phyloP scores from a whole-genome alignment of 768 basidiomycete genomes.

The Russula abietina region DNA sequence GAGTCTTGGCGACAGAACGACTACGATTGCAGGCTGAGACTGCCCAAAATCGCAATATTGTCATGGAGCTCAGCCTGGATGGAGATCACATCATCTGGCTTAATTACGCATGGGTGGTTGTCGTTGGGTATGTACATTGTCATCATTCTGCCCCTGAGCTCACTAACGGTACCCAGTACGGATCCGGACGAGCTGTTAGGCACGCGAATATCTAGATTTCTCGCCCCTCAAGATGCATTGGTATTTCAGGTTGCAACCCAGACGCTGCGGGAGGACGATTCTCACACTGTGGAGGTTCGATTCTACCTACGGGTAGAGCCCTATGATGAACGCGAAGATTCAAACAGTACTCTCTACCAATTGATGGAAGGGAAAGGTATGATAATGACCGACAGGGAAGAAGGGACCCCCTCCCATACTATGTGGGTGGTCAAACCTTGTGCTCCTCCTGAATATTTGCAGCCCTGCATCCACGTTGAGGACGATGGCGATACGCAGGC shows the following conservation, averaged over 20 bases:
- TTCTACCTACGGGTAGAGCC: conserved; percentile 81
- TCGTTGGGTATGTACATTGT: conserved; percentile 64
- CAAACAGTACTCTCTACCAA: conserved; percentile 54
- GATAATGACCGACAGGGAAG: conserved; percentile 93
- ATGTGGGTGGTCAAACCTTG: conserved; percentile 97
- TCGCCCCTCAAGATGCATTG: conserved; percentile 71
- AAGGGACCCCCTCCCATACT: conserved; percentile 83
- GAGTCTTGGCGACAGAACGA: conserved; percentile 83
- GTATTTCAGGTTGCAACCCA: conserved; percentile 86
- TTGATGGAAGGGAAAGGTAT: conserved; percentile 97
- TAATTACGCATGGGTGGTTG: conserved; percentile 91
- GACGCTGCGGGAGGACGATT: conserved; percentile 82
- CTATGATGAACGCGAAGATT: conserved; percentile 46
- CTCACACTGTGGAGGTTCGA: conserved; percentile 86
- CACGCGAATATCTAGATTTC: conserved; percentile 72
- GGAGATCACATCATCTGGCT: conserved; percentile 95
- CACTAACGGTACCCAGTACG: conserved; percentile 44
- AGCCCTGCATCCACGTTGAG: conserved; percentile 55
- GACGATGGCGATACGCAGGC: conserved; percentile 34
- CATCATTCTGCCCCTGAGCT: conserved; percentile 8
- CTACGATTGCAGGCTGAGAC: conserved; percentile 87
- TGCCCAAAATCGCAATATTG: conserved; percentile 92
- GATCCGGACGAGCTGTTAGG: conserved; percentile 76
- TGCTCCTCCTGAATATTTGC: conserved; percentile 61
- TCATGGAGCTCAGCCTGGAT: conserved; percentile 89